Evolutionary conservation across 768 basidiomycete genomes (phyloP), one percentile per base, ranked within the genome.

Genomic region (Chlorophyllum brunneum): DNA sequence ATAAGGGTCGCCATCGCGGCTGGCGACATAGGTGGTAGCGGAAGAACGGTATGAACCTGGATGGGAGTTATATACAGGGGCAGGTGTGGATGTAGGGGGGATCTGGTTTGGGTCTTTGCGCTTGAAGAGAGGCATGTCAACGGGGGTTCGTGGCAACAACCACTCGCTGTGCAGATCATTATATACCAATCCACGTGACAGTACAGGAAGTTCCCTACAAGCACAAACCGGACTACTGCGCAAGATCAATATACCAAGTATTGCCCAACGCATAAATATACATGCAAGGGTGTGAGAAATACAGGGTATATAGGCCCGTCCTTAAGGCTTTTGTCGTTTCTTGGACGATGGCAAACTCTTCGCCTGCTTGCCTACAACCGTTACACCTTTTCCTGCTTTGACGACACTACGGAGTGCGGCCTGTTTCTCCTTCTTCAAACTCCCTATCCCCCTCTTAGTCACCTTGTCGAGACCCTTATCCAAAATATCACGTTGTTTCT

Each of bases 351-450:
- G 50, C 39, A 63, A 50, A 54, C 68, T 65, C 61, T 71, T 73
- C 54, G 65, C 70, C 58, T 69, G 70, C 67, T 93, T 95, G 20
- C 92, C 93, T 36, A 95, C 79, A 15, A 95, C 84, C 0, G 92
- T 94, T 34, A 94, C 87, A 0, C 93, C 92, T 63, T 82, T 88
- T 1, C 92, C 90, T 26, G 75, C 80, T 64, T 91, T 94, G 24
- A 97, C 85, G 7, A 97, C 78, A 57, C 79, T 86, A 66, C 86
- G 83, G 54, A 94, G 70, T 11, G 90, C 92, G 10, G 78, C 81
- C 55, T 92, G 83, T 69, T 98, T 97, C 70, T 94, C 86, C 61
- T 82, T 85, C 68, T 86, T 90, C 22, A 83, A 75, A 22, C 75
- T 74, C 23, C 77, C 71, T 23, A 73, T 63, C n/a, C 76, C 70